Base-by-base conservation (phyloP, 1,284 basidiomycete genomes). In the Moesziomyces antarcticus region DNA sequence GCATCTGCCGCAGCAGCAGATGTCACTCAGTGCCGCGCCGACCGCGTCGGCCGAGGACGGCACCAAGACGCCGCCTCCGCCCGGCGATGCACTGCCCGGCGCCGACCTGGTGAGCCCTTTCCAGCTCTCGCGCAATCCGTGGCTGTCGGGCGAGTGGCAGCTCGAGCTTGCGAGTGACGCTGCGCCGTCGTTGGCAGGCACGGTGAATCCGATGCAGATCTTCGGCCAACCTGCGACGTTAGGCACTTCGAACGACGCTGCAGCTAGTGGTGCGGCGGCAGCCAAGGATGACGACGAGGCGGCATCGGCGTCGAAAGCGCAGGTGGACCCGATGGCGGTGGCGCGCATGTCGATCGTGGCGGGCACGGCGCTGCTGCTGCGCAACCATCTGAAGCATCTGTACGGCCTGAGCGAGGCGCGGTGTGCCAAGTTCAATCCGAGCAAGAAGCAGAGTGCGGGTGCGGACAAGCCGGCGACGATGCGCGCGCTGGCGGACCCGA, bases 351-450 rank as follows among this genome's bases (percentile, higher is more conserved):
- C 73, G 11, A 41, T 73, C 21, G 65, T 82, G 24, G 58, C 79
- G 20, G 73, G 77, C 18, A 68, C 69, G 0, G 70, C 69, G 0
- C 56, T 80, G 14, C 35, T 76, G 24, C 74, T 82, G 48, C 75
- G 77, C 21, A 67, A 77, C 50, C 81, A 82, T 33, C 73, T 83
- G 43, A 80, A 80, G 61, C 57, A 60, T 25, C 49, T 80, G 27
- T 83, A 80, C 65, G 61, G 68, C 3, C 60, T 83, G 1, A 63
- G 67, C 27, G 79, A 82, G 42, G 65, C 67, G 50, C 70, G 70
- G 40, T 78, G 73, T 51, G 68, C 63, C 57, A 79, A 79, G 42
- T 78, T 73, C 61, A 75, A 73, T 14, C 71, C 77, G n/a, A 59
- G 48, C 51, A 73, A 64, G 56, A 75, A 76, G 53, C 62, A 61